Evolutionary conservation across 2,329 filamentous ascomycete genomes (phyloP).

Genomic region (Sordariomycetes sp.): DNA sequence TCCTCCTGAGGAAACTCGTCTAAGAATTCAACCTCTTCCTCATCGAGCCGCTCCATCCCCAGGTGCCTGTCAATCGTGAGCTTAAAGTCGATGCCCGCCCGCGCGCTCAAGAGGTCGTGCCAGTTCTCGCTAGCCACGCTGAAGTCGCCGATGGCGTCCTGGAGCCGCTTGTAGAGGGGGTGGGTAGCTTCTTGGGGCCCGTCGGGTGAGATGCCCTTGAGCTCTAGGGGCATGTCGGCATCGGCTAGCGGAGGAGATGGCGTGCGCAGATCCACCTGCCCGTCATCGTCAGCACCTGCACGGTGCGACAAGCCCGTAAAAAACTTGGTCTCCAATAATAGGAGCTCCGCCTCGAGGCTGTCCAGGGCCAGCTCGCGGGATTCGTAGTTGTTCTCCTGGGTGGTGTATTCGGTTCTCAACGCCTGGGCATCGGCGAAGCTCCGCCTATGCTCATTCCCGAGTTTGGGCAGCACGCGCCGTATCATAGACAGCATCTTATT

Average conservation of each 20-base stretch:
- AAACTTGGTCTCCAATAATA: conserved; percentile 21
- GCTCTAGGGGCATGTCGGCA: conserved; percentile 15
- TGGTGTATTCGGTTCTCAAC: conserved; percentile 22
- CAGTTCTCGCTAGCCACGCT: conserved; percentile 32
- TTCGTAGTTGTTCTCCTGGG: conserved; percentile 22
- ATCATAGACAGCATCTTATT: conserved; percentile 1
- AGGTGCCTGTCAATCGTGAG: background rate
- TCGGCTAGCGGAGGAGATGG: background rate
- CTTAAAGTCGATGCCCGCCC: background rate
- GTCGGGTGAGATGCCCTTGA: conserved; percentile 20
- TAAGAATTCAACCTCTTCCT: conserved; percentile 29
- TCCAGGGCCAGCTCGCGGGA: conserved; percentile 19
- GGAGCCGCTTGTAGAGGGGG: conserved; percentile 30
- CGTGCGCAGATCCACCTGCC: background rate
- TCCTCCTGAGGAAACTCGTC: conserved; percentile 24
- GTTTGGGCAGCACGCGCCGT: background rate
- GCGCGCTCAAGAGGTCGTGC: conserved; percentile 20
- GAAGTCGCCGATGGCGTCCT: conserved; percentile 28
- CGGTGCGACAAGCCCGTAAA: conserved; percentile 19
- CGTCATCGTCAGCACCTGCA: conserved; percentile 5
- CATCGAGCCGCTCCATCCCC: conserved; percentile 13
- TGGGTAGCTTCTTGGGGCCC: conserved; percentile 26
- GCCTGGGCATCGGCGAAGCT: conserved; percentile 21
- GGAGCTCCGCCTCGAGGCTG: conserved; percentile 20
- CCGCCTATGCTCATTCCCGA: conserved; percentile 1